These are phyloP conservation scores for Geotrichum phurueaensis DNA, from an alignment of 1,139 yeast species.

Conservation along the genomic window DNA sequence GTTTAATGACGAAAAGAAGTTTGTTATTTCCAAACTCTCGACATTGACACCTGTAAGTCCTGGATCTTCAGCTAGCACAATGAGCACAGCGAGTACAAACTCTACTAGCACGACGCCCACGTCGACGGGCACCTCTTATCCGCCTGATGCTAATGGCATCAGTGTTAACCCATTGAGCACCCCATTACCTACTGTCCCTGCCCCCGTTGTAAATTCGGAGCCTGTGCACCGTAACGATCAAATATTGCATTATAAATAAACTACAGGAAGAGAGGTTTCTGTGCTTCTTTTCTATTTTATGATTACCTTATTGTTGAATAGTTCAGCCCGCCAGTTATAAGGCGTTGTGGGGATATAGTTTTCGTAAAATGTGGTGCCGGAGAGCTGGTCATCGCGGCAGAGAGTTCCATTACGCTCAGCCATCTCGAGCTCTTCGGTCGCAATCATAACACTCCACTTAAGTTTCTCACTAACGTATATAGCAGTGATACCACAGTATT, in stretches of 20 bases:
- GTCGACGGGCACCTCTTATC: background rate
- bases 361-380: slow-evolving; percentile 47
- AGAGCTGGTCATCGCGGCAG: slow-evolving; percentile 60
- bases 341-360: slow-evolving; percentile 18
- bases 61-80: background rate
- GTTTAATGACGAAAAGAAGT: slow-evolving; percentile 74
- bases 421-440: slow-evolving; percentile 60
- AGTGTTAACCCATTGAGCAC: slow-evolving; percentile 12
- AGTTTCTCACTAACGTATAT: slow-evolving; percentile 50
- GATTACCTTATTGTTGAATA: slow-evolving; percentile 4
- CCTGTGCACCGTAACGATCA: slow-evolving; percentile 17
- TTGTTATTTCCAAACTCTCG: slow-evolving; percentile 67
- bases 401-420: slow-evolving; percentile 54
- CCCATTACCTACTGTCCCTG: slow-evolving; percentile 20
- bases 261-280: background rate
- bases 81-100: background rate
- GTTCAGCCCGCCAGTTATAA: slow-evolving; percentile 12
- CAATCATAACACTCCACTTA: slow-evolving; percentile 64
- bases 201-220: slow-evolving; percentile 24
- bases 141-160: background rate
- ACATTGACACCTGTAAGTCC: slow-evolving; percentile 37
- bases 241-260: slow-evolving; percentile 14
- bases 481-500: slow-evolving; percentile 38
- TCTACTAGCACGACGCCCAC: slow-evolving; percentile 18
- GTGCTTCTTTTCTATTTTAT: background rate